Conservation (phyloP, 2,329 filamentous ascomycete species). For the Byssochlamys sp. region DNA sequence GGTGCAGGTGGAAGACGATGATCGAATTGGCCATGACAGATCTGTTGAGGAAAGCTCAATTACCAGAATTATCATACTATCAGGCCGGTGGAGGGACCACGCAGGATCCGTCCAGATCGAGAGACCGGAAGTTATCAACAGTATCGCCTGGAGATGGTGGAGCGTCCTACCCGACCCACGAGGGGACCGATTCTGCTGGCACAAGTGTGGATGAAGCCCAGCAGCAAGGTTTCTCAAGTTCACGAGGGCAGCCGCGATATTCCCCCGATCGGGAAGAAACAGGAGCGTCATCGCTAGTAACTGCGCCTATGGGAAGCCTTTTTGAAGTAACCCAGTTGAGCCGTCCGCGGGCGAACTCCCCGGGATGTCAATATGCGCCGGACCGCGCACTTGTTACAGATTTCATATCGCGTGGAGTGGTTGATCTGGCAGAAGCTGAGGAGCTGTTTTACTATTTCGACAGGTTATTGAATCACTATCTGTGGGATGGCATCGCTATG, state of each 20-base stretch:
- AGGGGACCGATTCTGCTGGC: conserved; percentile 10
- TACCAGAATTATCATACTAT: conserved; percentile 31
- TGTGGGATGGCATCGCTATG: conserved; percentile 36
- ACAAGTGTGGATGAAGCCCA: conserved; percentile 7
- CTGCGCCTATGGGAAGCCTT: conserved; percentile 38
- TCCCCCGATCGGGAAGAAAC: conserved; percentile 29
- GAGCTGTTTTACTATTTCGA: conserved; percentile 33
- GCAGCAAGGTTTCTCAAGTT: conserved; percentile 13
- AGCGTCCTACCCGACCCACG: conserved; percentile 10
- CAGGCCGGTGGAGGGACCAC: conserved; percentile 21
- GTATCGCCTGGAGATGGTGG: conserved; percentile 22
- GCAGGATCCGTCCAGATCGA: conserved; percentile 21
- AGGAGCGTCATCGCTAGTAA: conserved; percentile 28
- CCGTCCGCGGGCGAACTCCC: conserved; percentile 26
- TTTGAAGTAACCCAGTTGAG: conserved; percentile 41
- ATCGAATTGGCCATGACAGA: conserved; percentile 32
- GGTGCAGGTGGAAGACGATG: conserved; percentile 28
- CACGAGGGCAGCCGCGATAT: conserved; percentile 22
- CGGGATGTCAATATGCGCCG: conserved; percentile 20
- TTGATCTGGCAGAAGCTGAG: conserved; percentile 36
- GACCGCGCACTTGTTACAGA: conserved; percentile 34
- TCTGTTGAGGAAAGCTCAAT: conserved; percentile 25
- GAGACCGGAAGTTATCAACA: conserved; percentile 24
- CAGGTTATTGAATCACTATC: conserved; percentile 31
- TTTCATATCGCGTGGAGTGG: conserved; percentile 42